A percentile compares a stretch with the other conserved stretches of the same genome.
phyloP scores from a whole-genome alignment of 2,329 filamentous ascomycete species.

The Aspergillus bombycis region DNA sequence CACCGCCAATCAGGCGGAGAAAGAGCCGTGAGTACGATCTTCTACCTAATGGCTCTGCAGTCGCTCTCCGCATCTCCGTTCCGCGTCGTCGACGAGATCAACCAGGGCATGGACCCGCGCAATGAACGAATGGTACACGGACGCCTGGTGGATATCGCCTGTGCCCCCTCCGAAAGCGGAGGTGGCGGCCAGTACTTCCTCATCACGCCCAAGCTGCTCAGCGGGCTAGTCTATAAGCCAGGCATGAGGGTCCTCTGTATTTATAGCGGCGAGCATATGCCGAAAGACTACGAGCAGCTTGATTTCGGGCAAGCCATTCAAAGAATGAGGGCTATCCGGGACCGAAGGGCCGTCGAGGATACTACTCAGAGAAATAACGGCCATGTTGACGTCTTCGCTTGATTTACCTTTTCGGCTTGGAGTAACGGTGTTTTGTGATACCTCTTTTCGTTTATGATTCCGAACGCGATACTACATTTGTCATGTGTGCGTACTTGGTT shows the following conservation, averaged over 20 bases:
- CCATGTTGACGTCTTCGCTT: constrained; percentile 26
- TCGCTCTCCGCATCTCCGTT: constrained; percentile 92
- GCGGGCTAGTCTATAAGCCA: constrained; percentile 79
- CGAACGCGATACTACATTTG: background rate
- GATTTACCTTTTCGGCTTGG: constrained; percentile 7
- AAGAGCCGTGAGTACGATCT: constrained; percentile 94
- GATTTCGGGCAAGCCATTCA: constrained; percentile 42
- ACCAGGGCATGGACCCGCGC: constrained; percentile 98
- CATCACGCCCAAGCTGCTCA: constrained; percentile 93
- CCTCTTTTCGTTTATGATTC: background rate
- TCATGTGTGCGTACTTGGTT: background rate
- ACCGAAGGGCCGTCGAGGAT: constrained; percentile 14
- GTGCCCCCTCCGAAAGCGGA: constrained; percentile 55
- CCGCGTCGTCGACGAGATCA: constrained; percentile 98
- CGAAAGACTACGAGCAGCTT: constrained; percentile 39
- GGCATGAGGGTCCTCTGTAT: constrained; percentile 96
- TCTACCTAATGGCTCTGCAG: constrained; percentile 98
- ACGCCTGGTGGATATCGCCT: constrained; percentile 97
- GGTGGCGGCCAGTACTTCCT: constrained; percentile 82
- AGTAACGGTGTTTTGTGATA: constrained; percentile 1
- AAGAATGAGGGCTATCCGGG: constrained; percentile 36
- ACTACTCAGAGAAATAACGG: constrained; percentile 8
- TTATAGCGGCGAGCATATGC: constrained; percentile 75
- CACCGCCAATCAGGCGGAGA: constrained; percentile 97
- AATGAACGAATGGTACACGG: constrained; percentile 98